Conservation (phyloP, 371 early-diverging fungal genomes). For the Rhizopus arrhizus region DNA sequence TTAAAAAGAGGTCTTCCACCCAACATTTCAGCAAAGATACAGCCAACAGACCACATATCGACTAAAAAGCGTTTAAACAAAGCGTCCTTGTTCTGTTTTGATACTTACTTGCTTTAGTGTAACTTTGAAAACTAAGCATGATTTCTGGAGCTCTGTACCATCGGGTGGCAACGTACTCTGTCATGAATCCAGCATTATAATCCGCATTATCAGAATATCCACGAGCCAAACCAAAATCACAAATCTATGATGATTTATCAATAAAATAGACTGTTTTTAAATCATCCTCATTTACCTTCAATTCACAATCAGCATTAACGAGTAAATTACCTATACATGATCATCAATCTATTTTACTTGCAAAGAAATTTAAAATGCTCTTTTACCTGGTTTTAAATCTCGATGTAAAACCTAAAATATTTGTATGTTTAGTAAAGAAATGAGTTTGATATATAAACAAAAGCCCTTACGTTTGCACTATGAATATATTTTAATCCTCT, state of each 20-base stretch:
- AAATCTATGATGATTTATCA: conserved; percentile 56
- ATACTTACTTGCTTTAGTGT: conserved; percentile 91
- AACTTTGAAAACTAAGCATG: conserved; percentile 91
- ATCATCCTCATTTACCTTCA: conserved; percentile 57
- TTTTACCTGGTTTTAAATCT: conserved; percentile 92
- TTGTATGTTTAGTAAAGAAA: not conserved
- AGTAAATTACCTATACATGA: conserved; percentile 74
- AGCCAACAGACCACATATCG: conserved; percentile 98
- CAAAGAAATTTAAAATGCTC: not conserved
- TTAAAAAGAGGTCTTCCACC: conserved; percentile 88
- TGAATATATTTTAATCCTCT: conserved; percentile 98
- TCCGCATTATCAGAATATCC: conserved; percentile 85
- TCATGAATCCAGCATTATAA: conserved; percentile 88
- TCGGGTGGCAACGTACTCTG: conserved; percentile 96
- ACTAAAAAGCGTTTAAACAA: conserved; percentile 42
- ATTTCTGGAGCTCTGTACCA: conserved; percentile 99
- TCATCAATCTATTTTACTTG: not conserved
- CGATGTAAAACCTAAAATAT: conserved; percentile 75
- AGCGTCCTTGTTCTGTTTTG: not conserved
- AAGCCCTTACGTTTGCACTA: conserved; percentile 87
- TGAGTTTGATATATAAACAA: not conserved
- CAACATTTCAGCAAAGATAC: conserved; percentile 96
- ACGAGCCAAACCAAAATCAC: conserved; percentile 94
- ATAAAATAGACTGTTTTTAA: not conserved
- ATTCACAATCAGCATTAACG: conserved; percentile 97